A percentile compares a stretch with the other conserved stretches of the same genome.
phyloP scores from a whole-genome alignment of 73 alveolate species.

The Symbiodinium natans region DNA sequence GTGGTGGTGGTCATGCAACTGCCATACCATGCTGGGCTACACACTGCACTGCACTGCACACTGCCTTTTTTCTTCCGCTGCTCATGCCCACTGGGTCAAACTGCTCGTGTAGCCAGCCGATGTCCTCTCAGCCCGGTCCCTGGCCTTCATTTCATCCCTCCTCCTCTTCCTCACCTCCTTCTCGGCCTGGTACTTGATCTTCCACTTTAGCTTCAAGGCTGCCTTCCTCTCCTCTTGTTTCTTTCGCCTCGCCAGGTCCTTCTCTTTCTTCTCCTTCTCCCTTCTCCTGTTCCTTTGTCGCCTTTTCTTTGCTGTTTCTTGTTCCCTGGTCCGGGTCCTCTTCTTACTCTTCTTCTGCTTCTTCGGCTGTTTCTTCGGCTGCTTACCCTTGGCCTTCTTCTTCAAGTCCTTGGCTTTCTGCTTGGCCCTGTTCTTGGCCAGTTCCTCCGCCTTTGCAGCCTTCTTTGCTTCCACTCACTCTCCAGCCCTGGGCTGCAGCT shows the following conservation, averaged over 20 bases:
- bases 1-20: background rate
- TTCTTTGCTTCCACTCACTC: background rate
- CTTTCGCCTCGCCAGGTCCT: background rate
- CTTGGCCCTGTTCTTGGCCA: background rate
- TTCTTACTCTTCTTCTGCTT: background rate
- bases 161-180: conserved; percentile 20
- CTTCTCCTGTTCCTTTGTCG: background rate
- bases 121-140: background rate
- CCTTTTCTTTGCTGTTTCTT: background rate
- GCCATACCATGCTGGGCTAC: conserved; percentile 2
- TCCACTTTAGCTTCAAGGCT: background rate
- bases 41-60: conserved; percentile 1
- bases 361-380: background rate
- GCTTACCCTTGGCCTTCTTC: background rate
- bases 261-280: background rate
- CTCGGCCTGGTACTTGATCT: background rate
- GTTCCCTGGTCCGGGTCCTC: background rate
- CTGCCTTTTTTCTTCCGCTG: background rate
- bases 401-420: background rate
- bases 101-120: background rate
- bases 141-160: background rate
- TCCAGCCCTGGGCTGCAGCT: conserved; percentile 14
- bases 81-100: background rate
- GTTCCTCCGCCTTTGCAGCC: background rate
- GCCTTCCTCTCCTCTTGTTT: background rate